phyloP scores from a whole-genome alignment of 2,329 filamentous ascomycete genomes.

The Stylonectria norvegica region DNA sequence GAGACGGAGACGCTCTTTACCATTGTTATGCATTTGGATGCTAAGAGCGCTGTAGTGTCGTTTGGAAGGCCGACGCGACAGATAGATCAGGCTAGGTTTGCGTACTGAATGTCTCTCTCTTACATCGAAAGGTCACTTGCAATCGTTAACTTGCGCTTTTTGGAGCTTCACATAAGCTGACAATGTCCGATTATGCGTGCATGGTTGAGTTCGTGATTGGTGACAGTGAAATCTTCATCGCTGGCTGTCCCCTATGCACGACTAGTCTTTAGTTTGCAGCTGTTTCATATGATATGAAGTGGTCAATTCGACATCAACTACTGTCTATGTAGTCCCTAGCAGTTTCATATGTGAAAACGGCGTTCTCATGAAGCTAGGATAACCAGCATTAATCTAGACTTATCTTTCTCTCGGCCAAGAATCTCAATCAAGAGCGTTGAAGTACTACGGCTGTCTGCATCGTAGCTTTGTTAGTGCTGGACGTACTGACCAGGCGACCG shows the following conservation, averaged over 20 bases:
- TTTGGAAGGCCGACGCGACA: slow-evolving; percentile 13
- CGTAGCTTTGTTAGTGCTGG: neutral
- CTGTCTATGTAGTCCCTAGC: neutral
- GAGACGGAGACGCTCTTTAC: slow-evolving; percentile 18
- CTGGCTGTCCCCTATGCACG: neutral
- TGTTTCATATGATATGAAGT: neutral
- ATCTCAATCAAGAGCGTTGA: neutral
- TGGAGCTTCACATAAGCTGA: neutral
- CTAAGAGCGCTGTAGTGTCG: slow-evolving; percentile 4
- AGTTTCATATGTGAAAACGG: neutral
- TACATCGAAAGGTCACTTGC: neutral
- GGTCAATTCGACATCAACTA: neutral
- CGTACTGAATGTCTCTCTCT: neutral
- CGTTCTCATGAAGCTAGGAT: neutral
- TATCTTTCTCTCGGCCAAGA: neutral
- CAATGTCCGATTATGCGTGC: neutral
- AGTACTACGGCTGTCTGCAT: too few relatives aligned
- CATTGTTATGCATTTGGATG: slow-evolving; percentile 17
- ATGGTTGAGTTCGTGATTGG: neutral
- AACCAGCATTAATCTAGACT: neutral
- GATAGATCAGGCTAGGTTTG: neutral
- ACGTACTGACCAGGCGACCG: neutral
- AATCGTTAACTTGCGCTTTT: neutral
- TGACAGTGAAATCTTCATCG: neutral
- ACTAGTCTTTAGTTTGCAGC: neutral